A percentile compares a stretch with the other conserved stretches of the same genome.
Conservation (phyloP, 176 grass and related monocot species). For the Lolium perenne region DNA sequence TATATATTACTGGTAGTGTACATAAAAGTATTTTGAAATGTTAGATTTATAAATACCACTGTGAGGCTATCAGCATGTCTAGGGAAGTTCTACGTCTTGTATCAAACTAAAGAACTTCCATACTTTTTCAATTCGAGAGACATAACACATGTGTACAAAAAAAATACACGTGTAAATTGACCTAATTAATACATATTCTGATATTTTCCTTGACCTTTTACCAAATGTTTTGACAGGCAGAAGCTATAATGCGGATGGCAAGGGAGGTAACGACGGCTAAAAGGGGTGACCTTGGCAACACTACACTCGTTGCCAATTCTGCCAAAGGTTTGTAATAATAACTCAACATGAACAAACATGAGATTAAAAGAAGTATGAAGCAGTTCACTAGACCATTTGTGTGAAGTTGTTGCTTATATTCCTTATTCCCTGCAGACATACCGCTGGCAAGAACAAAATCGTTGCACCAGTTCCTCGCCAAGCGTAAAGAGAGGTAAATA, state of each 20-base stretch:
- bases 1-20: not conserved
- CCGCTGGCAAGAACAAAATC: conserved; percentile 76
- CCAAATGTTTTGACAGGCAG: conserved; percentile 50
- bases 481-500: conserved; percentile 70
- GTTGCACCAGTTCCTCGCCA: conserved; percentile 70
- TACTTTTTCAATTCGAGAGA: not conserved
- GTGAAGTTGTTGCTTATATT: not conserved
- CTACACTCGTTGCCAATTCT: conserved; percentile 28
- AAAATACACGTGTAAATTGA: not conserved
- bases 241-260: conserved; percentile 56
- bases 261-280: conserved; percentile 6
- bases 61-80: not conserved
- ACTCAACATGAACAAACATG: not conserved
- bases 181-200: too few relatives aligned
- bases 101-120: not conserved
- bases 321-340: conserved; percentile 49
- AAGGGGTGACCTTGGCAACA: not conserved
- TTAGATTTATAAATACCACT: not conserved
- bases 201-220: not conserved
- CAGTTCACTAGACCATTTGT: too few relatives aligned
- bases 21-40: not conserved
- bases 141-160: not conserved
- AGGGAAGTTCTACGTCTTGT: too few relatives aligned
- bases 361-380: not conserved
- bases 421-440: conserved; percentile 45